Evolutionary conservation across 2,329 filamentous ascomycete species (phyloP), one percentile per base, ranked within the genome.

Genomic region (Onygenales sp.): DNA sequence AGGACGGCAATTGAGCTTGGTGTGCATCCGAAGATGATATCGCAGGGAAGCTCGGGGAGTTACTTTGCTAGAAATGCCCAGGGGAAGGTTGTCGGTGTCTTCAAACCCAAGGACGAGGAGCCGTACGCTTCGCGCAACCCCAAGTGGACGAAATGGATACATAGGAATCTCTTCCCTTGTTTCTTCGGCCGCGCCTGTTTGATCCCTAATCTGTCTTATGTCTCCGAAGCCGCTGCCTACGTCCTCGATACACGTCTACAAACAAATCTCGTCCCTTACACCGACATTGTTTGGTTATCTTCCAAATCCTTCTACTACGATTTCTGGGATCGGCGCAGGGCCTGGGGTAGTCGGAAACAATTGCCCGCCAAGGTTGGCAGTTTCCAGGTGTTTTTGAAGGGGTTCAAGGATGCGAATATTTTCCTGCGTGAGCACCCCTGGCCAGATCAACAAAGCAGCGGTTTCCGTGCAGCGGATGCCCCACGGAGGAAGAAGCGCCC

Each of bases 121-220:
- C 93, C 93, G 0, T 98, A 96, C 66, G 93, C 93, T 1, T 93
- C 88, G 34, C 87, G 89, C 61, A 98, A 98, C 66, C 93, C 93
- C 5, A 98, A 98, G 69, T 97, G 92, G 92, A 97, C 94, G 62
- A 98, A 98, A 72, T 98, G 93, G 93, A 91, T 98, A 74, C 93
- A 98, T 70, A 81, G 93, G 58, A 98, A 98, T 68, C 68, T 98
- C 59, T 97, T 98, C 62, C 93, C 93, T 7, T 98, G 94, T 73
- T 96, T 88, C 70, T 98, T 98, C 64, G 93, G 93, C 14, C 80
- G 93, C 64, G 91, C 92, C 45, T 97, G 90, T 65, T 81, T 98
- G 52, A 98, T 98, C 67, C 93, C 93, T 53, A 98, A 98, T 65
- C 78, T 98, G 49, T 96, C 91, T 52, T 98, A 98, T 67, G 89